Evolutionary conservation across 2,329 filamentous ascomycete species (phyloP).

Genomic region (Phyllosticta citriasiana): DNA sequence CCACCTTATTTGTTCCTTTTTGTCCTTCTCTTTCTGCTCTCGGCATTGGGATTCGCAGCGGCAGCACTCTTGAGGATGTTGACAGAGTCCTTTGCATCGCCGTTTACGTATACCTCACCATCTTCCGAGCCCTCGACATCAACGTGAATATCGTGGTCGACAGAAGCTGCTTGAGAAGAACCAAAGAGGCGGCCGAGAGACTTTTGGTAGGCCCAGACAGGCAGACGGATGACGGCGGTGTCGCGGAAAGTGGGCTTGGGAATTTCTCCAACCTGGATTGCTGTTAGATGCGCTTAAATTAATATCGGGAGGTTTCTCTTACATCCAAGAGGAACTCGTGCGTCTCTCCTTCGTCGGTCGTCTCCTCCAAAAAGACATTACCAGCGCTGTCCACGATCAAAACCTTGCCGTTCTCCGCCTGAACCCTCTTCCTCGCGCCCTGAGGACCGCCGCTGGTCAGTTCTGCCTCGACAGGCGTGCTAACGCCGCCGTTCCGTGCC

Average conservation of each 20-base stretch:
- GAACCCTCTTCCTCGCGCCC: constrained; percentile 75
- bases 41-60: constrained; percentile 35
- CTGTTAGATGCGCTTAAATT: constrained; percentile 14
- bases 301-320: constrained; percentile 32
- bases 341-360: constrained; percentile 74
- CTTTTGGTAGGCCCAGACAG: constrained; percentile 57
- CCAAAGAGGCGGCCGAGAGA: constrained; percentile 34
- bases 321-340: constrained; percentile 84
- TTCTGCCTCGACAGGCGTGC: constrained; percentile 47
- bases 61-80: constrained; percentile 31
- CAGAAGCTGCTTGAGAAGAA: constrained; percentile 20
- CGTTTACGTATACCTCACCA: not conserved
- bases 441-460: constrained; percentile 51
- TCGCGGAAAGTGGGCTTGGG: constrained; percentile 65
- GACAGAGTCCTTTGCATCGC: constrained; percentile 16
- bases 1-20: not conserved
- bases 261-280: constrained; percentile 63
- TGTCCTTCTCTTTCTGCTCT: constrained; percentile 32
- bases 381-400: constrained; percentile 85
- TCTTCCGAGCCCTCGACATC: constrained; percentile 21
- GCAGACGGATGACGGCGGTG: constrained; percentile 72
- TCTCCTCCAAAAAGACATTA: constrained; percentile 90
- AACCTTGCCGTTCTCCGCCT: constrained; percentile 91
- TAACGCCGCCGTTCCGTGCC: constrained; percentile 36
- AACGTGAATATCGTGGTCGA: constrained; percentile 26